Conservation (phyloP, 495 filamentous ascomycete genomes). For the Penicillium odoratum region DNA sequence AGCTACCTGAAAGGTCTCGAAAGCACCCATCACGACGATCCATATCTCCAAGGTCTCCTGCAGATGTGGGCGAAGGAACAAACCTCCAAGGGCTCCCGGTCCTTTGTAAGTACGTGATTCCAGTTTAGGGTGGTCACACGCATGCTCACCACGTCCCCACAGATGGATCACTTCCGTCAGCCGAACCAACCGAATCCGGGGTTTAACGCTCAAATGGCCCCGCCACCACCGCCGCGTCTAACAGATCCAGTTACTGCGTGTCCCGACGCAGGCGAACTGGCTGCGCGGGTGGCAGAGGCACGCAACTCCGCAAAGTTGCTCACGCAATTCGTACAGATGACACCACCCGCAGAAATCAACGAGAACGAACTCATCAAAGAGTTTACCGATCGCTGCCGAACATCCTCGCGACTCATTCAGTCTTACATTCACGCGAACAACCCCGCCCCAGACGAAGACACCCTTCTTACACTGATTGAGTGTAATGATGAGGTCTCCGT, state of each 20-base stretch:
- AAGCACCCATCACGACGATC: conserved; percentile 65
- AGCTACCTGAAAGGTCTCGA: conserved; percentile 82
- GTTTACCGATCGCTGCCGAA: conserved; percentile 83
- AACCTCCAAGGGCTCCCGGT: conserved; percentile 27
- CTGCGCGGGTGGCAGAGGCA: conserved; percentile 83
- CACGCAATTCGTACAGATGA: conserved; percentile 82
- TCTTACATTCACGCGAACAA: conserved; percentile 76
- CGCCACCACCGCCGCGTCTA: background rate
- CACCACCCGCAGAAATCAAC: conserved; percentile 72
- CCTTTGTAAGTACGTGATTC: conserved; percentile 14
- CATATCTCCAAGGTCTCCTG: conserved; percentile 72
- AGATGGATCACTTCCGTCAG: conserved; percentile 12
- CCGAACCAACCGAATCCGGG: background rate
- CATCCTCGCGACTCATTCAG: conserved; percentile 75
- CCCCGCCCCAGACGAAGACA: conserved; percentile 86
- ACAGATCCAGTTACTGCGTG: conserved; percentile 34
- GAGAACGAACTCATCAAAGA: conserved; percentile 86
- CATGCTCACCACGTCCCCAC: conserved; percentile 1
- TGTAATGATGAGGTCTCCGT: conserved; percentile 86
- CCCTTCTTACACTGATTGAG: conserved; percentile 88
- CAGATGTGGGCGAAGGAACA: conserved; percentile 93
- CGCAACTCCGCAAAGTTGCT: conserved; percentile 87
- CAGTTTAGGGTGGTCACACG: background rate
- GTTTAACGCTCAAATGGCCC: background rate
- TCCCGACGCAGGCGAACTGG: conserved; percentile 74